Evolutionary conservation across 345 rosid species (phyloP).

Genomic region (Hibiscus mutabilis): DNA sequence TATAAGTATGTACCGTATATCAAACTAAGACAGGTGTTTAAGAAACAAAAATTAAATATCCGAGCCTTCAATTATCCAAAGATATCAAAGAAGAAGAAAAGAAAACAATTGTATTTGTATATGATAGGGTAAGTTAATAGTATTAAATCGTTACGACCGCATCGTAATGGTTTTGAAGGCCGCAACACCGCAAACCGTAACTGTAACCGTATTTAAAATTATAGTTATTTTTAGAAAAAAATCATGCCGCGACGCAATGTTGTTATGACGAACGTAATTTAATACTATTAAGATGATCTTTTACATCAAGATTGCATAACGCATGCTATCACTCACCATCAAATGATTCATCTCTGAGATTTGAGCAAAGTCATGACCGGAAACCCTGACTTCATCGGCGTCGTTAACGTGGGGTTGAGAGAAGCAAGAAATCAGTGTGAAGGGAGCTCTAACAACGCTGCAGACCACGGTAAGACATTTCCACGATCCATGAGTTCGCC

Average conservation of each 20-base stretch:
- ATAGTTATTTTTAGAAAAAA: no score
- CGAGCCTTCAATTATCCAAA: neutral
- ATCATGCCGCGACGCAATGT: no score
- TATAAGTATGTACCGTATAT: no score
- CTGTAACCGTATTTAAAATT: no score
- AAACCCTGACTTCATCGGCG: conserved; percentile 63
- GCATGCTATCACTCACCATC: neutral
- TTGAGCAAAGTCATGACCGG: conserved; percentile 47
- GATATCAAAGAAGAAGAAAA: no score
- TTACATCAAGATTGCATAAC: conserved; percentile 58
- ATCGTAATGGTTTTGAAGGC: no score
- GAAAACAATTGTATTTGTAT: neutral
- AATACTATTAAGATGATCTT: conserved; percentile 9
- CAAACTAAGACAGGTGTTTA: neutral
- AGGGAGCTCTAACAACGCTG: conserved; percentile 40
- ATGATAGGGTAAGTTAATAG: no score
- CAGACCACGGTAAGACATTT: conserved; percentile 32
- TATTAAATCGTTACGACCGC: no score
- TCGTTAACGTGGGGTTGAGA: conserved; percentile 57
- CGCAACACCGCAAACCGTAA: no score
- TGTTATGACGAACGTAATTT: no score
- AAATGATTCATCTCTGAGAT: neutral
- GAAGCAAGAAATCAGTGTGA: conserved; percentile 57
- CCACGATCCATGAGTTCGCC: neutral
- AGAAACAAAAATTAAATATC: no score